Base-by-base conservation (phyloP, 116 monocot genomes). In the Thalassia testudinum region DNA sequence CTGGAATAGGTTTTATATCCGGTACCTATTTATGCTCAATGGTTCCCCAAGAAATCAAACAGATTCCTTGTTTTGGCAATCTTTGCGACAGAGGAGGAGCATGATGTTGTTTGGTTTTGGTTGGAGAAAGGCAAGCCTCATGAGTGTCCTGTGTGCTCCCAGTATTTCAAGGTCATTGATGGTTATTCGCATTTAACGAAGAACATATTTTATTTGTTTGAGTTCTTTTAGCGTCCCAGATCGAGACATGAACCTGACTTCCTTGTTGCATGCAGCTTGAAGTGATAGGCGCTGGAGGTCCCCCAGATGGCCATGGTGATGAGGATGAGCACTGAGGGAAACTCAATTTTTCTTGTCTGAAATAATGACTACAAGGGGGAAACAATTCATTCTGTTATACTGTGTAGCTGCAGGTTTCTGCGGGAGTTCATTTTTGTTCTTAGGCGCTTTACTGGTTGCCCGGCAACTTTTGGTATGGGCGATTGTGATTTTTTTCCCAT, bases 261-360 rank as follows among this genome's bases (percentile, higher is more conserved):
- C 45, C 19, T 45, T 16, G 45, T 17, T 58, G 21, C 71, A n/a
- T n/a, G 43, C 70, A 85, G 85, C 64, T 85, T 25, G 74, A 85
- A 67, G 85, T 85, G 61, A 57, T 85, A 21, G 85, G 85, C 22
- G 57, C 70, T 4, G 85, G 85, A 67, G 85, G 85, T 0, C 59
- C 66, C 21, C 80, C 80, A 22, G 71, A 80, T 49, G 80, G 74
- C 1, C 74, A 74, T 51, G 70, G 63, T 26, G 77, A 80, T 24
- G 77, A 77, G 15, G 58, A 69, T 23, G 66, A 83, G 21, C 76
- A 81, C 45, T 34, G 10, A 34, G 3, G 30, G 30, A 34, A 3
- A 34, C 30, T 10, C 30, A 5, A 5, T 5, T 10, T 34, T 34
- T 34, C 30, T 34, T 34, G 30, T 34, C 30, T 34, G 30, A 34